Evolutionary conservation across 2,329 filamentous ascomycete species (phyloP), one percentile per base, ranked within the genome.

Genomic region (Coniochaeta sp.): DNA sequence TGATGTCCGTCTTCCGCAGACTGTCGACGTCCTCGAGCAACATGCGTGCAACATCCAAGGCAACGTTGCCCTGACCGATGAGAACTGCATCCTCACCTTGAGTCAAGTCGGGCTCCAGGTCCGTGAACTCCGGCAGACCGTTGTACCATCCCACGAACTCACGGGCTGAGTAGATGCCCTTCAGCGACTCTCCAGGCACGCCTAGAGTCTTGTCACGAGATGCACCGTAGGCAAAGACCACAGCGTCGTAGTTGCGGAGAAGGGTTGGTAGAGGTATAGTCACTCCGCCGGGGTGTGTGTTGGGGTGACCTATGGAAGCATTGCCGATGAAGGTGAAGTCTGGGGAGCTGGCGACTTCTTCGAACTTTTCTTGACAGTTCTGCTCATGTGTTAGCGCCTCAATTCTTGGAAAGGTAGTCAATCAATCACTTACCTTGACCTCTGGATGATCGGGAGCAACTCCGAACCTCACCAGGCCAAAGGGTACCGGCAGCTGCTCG

Each of bases 101-200:
- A 1, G 82, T 79, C 24, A 97, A 76, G 62, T 90, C 81, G 0
- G 91, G 88, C n/a, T 79, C 73, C 7, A 96, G 71, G 59, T 79
- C 68, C 18, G 86, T 79, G 63, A 88, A 88, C 60, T 95, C 88
- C 0, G 94, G 94, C 3, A 96, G 77, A 3, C 94, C 94, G 67
- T 99, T 99, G 69, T 99, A 99, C 94, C 94, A 99, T 16, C 91
- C 94, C 1, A 99, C 94, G 65, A 97, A 96, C 33, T 91, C 86
- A 26, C 94, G 82, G 2, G 94, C 94, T 7, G 91, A 96, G 65
- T 91, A 86, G 16, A 97, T 83, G 3, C 89, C 89, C 24, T 77
- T 74, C 6, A 94, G 71, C 3, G 85, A 78, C 63, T 99, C 94
- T 8, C 92, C 91, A 0, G 87, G 83, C 31, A 99, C 83, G 0